Evolutionary conservation across 139 green algal species (phyloP).

Genomic region (Bryopsis sp.): DNA sequence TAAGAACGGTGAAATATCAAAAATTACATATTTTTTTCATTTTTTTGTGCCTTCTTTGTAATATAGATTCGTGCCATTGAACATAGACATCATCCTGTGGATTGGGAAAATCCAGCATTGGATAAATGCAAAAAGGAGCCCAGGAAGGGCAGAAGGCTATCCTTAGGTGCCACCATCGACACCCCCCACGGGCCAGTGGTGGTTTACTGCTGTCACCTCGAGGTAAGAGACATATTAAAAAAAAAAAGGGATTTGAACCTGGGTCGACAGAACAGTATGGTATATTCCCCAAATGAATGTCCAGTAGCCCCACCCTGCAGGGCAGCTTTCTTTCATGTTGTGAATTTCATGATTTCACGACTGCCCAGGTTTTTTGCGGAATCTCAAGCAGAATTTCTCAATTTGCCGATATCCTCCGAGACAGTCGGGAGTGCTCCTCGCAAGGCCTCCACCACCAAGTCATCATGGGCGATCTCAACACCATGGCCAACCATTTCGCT

Average conservation of each 20-base stretch:
- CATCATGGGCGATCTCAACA: constrained; percentile 81
- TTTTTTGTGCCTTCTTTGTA: not conserved
- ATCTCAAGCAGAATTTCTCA: constrained; percentile 65
- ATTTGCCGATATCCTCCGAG: constrained; percentile 60
- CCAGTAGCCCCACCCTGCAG: too few relatives aligned
- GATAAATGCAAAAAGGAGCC: constrained; percentile 44
- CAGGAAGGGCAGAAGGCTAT: constrained; percentile 44
- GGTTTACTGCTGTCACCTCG: constrained; percentile 75
- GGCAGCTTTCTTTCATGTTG: too few relatives aligned
- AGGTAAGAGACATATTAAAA: constrained; percentile 35
- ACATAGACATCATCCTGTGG: constrained; percentile 54
- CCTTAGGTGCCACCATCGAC: constrained; percentile 40
- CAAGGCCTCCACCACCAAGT: constrained; percentile 25
- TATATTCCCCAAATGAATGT: too few relatives aligned
- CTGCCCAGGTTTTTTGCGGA: constrained; percentile 74
- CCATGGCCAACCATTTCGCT: constrained; percentile 72
- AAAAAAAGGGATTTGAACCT: not conserved
- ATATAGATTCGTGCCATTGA: constrained; percentile 21
- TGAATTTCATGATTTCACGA: not conserved
- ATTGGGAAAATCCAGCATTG: constrained; percentile 55
- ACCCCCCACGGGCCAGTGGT: constrained; percentile 47
- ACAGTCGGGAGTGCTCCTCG: constrained; percentile 30
- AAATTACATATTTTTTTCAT: too few relatives aligned
- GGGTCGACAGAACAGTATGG: not conserved
- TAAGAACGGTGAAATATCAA: too few relatives aligned